Conservation (phyloP, 768 basidiomycete species). For the Naganishia kalamii region DNA sequence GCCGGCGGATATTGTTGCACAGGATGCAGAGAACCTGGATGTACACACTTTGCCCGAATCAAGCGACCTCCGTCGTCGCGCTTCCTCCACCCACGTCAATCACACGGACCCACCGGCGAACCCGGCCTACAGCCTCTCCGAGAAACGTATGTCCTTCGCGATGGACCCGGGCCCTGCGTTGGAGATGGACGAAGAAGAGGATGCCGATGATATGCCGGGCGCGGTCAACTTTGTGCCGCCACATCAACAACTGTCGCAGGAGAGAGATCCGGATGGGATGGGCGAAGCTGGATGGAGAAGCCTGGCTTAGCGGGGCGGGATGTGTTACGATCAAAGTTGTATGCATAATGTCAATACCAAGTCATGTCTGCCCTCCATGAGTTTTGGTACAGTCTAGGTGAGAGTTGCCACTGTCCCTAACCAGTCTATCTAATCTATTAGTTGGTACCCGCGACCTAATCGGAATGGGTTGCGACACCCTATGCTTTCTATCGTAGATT, state of each 20-base stretch:
- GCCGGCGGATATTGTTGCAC: not conserved
- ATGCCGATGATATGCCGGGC: constrained; percentile 34
- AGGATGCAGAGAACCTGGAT: not conserved
- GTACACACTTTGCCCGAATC: no score
- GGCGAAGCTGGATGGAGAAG: constrained; percentile 10
- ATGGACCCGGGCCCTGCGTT: constrained; percentile 42
- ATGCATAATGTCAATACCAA: no score
- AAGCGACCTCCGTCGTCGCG: constrained; percentile 5
- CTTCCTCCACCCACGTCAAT: not conserved
- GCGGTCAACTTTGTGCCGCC: constrained; percentile 39
- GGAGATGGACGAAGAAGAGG: constrained; percentile 32
- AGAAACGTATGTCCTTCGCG: constrained; percentile 29
- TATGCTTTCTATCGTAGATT: no score
- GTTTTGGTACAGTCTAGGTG: no score
- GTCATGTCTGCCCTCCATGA: no score
- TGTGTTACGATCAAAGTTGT: not conserved
- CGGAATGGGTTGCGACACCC: no score
- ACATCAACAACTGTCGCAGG: constrained; percentile 29
- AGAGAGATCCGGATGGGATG: constrained; percentile 4
- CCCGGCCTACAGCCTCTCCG: constrained; percentile 25
- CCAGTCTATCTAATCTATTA: no score
- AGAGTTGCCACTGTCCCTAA: no score
- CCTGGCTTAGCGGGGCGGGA: not conserved
- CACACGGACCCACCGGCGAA: constrained; percentile 7
- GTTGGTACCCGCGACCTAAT: no score